Evolutionary conservation across 176 grass and related monocot species (phyloP).

Genomic region (Aegilops bicornis): DNA sequence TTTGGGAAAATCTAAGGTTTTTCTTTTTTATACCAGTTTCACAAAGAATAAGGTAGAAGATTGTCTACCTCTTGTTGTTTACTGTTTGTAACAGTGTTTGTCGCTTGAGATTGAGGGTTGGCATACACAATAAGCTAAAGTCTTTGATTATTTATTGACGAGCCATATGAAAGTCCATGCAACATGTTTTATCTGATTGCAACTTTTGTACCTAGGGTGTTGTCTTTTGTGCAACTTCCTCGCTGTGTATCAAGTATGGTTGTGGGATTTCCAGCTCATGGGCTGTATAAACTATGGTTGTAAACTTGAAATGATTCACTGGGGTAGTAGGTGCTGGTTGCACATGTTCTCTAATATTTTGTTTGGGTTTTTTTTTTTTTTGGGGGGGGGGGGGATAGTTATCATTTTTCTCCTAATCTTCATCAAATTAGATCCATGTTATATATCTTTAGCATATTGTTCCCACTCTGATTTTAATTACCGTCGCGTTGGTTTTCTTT

Average conservation of each 20-base stretch:
- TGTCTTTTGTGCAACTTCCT: not conserved
- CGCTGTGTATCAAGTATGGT: not conserved
- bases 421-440: not conserved
- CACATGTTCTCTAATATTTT: not conserved
- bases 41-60: not conserved
- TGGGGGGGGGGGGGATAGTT: no score
- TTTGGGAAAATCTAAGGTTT: slow-evolving; percentile 5
- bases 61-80: not conserved
- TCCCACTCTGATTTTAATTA: not conserved
- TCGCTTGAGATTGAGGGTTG: not conserved
- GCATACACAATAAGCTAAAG: not conserved
- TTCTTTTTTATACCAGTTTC: not conserved
- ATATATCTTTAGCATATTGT: not conserved
- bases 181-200: not conserved
- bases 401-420: not conserved
- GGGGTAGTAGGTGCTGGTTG: not conserved
- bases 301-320: slow-evolving; percentile 5
- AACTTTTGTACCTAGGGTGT: not conserved
- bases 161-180: slow-evolving; percentile 11
- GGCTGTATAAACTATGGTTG: not conserved
- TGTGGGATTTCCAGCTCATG: slow-evolving; percentile 6
- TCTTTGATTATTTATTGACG: not conserved
- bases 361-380: no score
- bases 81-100: not conserved
- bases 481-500: not conserved